A percentile compares a stretch with the other conserved stretches of the same genome.
phyloP scores from a whole-genome alignment of 495 filamentous ascomycete species.

The Emericellopsis terricola region DNA sequence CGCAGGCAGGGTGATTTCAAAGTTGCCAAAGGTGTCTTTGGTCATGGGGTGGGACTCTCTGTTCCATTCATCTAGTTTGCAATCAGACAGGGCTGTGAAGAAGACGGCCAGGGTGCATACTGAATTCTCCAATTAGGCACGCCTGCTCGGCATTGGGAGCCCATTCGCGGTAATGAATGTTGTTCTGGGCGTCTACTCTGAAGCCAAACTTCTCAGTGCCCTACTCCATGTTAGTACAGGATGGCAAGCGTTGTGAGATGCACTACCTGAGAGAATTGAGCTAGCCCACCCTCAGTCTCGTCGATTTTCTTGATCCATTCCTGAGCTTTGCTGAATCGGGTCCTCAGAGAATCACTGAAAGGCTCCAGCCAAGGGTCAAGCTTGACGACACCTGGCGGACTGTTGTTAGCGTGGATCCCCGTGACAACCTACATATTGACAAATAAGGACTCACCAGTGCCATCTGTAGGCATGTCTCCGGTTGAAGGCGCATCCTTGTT shows the following conservation, averaged over 20 bases:
- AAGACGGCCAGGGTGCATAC: no score
- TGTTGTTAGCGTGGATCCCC: no score
- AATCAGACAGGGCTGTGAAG: no score
- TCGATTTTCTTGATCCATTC: conserved; percentile 74
- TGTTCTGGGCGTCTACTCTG: conserved; percentile 57
- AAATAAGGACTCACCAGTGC: conserved; percentile 29
- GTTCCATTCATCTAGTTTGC: conserved; percentile 80
- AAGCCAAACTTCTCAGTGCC: conserved; percentile 78
- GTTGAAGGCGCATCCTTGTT: conserved; percentile 11
- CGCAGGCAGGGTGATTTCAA: conserved; percentile 63
- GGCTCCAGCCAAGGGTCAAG: conserved; percentile 85
- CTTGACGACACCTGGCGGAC: conserved; percentile 67
- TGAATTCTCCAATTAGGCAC: conserved; percentile 91
- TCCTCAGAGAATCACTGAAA: conserved; percentile 58
- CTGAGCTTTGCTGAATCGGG: conserved; percentile 64
- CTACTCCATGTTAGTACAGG: conserved; percentile 16
- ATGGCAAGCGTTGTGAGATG: not conserved
- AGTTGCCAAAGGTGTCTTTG: conserved; percentile 72
- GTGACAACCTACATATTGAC: no score
- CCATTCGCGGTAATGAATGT: conserved; percentile 91
- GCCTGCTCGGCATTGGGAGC: conserved; percentile 75
- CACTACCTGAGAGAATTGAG: conserved; percentile 75
- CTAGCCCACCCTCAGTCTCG: conserved; percentile 70
- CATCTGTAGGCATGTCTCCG: conserved; percentile 23
- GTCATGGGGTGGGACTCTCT: conserved; percentile 66